These are phyloP conservation scores for Sphenostylis stenocarpa DNA, from an alignment of 306 rosid species.

Conservation along the genomic window DNA sequence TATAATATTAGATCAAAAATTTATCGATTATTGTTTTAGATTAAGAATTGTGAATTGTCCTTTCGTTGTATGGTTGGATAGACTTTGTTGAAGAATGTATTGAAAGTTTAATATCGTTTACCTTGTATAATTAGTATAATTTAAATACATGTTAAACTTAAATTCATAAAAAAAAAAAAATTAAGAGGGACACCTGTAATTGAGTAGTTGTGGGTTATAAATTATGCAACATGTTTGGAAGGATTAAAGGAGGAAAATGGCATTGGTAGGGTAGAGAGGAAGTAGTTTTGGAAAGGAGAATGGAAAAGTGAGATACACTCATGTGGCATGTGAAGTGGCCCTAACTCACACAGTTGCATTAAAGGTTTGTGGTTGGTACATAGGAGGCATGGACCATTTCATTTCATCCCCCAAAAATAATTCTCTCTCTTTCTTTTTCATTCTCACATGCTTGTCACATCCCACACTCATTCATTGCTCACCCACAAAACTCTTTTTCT, in stretches of 20 bases:
- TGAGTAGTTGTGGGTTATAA: constrained; percentile 44
- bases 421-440: constrained; percentile 10
- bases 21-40: too few species aligned
- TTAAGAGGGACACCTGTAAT: constrained; percentile 58
- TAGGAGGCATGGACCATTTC: constrained; percentile 42
- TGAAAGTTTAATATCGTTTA: too few species aligned
- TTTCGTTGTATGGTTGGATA: too few species aligned
- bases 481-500: background rate
- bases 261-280: constrained; percentile 30
- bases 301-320: constrained; percentile 33
- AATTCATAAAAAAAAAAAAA: too few species aligned
- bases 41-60: too few species aligned
- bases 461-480: background rate
- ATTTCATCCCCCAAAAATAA: background rate
- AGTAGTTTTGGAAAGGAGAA: constrained; percentile 42
- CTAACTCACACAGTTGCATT: constrained; percentile 44
- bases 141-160: too few species aligned
- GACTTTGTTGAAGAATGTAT: too few species aligned
- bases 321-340: constrained; percentile 53
- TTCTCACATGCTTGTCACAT: constrained; percentile 20
- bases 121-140: too few species aligned
- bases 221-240: constrained; percentile 41
- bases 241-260: constrained; percentile 29
- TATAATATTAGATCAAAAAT: too few species aligned
- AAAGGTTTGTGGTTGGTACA: constrained; percentile 37